Evolutionary conservation across 1,284 basidiomycete species (phyloP).

Genomic region (Rhodotorula sp.): DNA sequence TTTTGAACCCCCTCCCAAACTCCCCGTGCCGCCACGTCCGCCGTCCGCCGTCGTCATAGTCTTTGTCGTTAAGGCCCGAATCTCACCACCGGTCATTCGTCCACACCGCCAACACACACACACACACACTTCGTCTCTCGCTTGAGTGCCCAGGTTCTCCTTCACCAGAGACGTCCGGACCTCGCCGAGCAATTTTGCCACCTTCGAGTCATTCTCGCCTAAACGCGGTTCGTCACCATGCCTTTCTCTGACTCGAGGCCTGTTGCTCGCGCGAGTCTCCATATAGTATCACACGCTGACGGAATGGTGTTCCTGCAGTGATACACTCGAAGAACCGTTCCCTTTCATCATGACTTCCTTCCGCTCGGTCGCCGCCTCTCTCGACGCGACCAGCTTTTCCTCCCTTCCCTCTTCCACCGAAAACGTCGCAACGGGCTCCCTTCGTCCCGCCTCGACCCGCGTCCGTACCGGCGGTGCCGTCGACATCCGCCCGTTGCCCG

Average conservation of each 20-base stretch:
- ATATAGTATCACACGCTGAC: no score
- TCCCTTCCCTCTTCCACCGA: constrained; percentile 1
- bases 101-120: neutral
- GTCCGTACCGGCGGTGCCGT: neutral
- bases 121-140: no score
- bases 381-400: neutral
- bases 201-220: neutral
- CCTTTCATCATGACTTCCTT: neutral
- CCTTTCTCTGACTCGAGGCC: neutral
- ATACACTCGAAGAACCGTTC: neutral
- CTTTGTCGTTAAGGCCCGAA: constrained; percentile 19
- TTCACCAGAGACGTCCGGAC: no score
- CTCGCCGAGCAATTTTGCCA: no score
- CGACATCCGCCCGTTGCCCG: constrained; percentile 5
- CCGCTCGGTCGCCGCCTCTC: constrained; percentile 1
- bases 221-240: neutral
- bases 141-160: neutral
- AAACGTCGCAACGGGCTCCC: neutral
- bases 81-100: constrained; percentile 5
- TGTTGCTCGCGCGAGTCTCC: no score
- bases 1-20: no score
- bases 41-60: neutral
- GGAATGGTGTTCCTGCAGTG: neutral
- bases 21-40: neutral
- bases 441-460: constrained; percentile 8